Conservation (phyloP, 2,329 filamentous ascomycete genomes). For the Penicillium sp. region DNA sequence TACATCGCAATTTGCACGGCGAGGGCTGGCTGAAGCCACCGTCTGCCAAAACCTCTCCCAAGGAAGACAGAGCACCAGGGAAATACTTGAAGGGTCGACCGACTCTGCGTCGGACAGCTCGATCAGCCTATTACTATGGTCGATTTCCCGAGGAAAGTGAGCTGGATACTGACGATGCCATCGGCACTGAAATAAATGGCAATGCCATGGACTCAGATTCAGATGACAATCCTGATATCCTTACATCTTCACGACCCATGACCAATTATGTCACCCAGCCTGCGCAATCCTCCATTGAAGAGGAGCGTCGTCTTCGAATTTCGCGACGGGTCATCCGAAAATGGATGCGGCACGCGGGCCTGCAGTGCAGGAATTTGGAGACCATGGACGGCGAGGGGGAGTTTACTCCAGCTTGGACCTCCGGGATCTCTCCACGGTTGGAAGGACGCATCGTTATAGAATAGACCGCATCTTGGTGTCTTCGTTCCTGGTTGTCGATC, state of each 20-base stretch:
- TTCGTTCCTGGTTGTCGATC: background rate
- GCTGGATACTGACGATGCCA: background rate
- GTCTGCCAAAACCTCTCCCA: constrained; percentile 30
- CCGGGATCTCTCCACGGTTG: constrained; percentile 69
- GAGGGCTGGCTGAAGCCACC: constrained; percentile 50
- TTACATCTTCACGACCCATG: constrained; percentile 33
- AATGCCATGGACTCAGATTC: constrained; percentile 44
- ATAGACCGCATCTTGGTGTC: background rate
- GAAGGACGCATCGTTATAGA: constrained; percentile 66
- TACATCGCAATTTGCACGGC: constrained; percentile 60
- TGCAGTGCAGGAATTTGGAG: constrained; percentile 51
- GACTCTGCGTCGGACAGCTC: constrained; percentile 22
- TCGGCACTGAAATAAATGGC: constrained; percentile 21
- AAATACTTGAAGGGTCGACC: constrained; percentile 18
- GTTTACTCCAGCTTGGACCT: constrained; percentile 68
- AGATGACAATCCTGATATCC: constrained; percentile 40
- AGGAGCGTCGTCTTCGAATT: constrained; percentile 57
- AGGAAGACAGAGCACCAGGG: constrained; percentile 25
- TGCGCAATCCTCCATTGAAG: constrained; percentile 44
- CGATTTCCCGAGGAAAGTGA: constrained; percentile 27
- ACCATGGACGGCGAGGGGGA: constrained; percentile 55
- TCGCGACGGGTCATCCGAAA: constrained; percentile 66
- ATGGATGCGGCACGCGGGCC: constrained; percentile 67
- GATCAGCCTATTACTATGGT: constrained; percentile 30
- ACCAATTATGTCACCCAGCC: constrained; percentile 40